Base-by-base conservation (phyloP, 306 rosid species). In the Cicer cuneatum region DNA sequence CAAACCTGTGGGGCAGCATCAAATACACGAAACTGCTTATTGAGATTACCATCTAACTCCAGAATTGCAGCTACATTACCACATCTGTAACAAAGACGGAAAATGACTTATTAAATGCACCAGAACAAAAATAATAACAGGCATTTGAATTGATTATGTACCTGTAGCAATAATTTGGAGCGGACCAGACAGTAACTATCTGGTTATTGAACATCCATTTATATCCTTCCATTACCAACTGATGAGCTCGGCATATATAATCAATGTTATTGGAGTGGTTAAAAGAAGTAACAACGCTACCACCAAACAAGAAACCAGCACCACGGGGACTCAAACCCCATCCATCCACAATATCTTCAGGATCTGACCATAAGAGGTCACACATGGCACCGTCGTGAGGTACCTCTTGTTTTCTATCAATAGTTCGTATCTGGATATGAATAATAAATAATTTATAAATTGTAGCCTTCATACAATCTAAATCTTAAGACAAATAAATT, bases 241-340 rank as follows among this genome's bases (percentile, higher is more conserved):
- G 99, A 86, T 95, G 99, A 58, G 99, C 99, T 43, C 99, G 99
- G 19, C 97, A 95, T 73, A 95, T 95, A 84, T 92, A 95, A 74
- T 90, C 99, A 41, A 95, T 90, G 83, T 87, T 95, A 84, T 95
- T 95, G 69, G 98, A 54, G 81, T 90, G 99, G 83, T 95, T 95
- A 81, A 95, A 95, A 42, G 98, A 84, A 42, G 90, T 69, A 48
- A 95, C 98, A 47, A 90, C 88, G 47, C 93, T 90, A 80, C 99
- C 98, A 51, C 99, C 99, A 85, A 95, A 92, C 67, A 95, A 83
- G 78, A 60, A 95, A 67, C 99, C 99, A 74, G 99, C 99, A 82
- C 99, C 99, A 62, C 99, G 99, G 10, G 99, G 99, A 81, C 99
- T 95, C 81, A 92, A 72, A 81, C 99, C 93, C 99, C 99, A 95